These are phyloP conservation scores for Eucalyptus regnans DNA, from an alignment of 345 rosid genomes.

Conservation along the genomic window DNA sequence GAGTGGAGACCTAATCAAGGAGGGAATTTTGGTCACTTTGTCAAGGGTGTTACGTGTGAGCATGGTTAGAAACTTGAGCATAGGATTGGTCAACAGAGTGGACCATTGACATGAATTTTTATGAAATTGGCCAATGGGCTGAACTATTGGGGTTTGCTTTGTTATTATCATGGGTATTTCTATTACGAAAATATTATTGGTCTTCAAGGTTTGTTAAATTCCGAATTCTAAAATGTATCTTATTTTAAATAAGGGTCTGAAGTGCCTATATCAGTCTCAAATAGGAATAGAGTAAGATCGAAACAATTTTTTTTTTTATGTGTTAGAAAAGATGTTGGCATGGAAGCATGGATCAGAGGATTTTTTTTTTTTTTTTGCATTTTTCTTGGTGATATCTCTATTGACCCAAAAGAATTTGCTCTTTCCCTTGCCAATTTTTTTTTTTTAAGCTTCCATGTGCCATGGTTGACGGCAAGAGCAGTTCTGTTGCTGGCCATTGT, in stretches of 20 bases:
- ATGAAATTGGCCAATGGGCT: too few species aligned
- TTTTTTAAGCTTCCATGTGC: background rate
- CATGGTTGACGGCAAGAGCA: background rate
- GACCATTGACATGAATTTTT: rapidly evolving
- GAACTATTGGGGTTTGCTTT: too few species aligned
- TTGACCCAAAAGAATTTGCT: background rate
- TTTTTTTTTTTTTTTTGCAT: background rate
- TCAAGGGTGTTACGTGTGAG: too few species aligned
- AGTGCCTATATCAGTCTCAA: rapidly evolving
- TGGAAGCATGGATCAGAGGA: too few species aligned
- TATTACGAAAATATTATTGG: too few species aligned
- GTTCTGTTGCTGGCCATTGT: background rate
- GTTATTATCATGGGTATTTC: too few species aligned
- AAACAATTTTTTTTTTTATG: too few species aligned
- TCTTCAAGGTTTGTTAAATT: too few species aligned
- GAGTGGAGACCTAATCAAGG: rapidly evolving
- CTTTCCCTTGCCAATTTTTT: background rate
- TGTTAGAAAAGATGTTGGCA: background rate
- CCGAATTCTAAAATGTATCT: too few species aligned
- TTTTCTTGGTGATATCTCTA: background rate
- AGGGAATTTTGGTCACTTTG: too few species aligned
- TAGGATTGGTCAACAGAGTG: rapidly evolving
- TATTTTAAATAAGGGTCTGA: rapidly evolving
- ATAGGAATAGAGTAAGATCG: too few species aligned
- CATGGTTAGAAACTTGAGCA: too few species aligned